Evolutionary conservation across 192 early-diverging fungal species (phyloP), one percentile per base, ranked within the genome.

Genomic region (Coemansia sp.): DNA sequence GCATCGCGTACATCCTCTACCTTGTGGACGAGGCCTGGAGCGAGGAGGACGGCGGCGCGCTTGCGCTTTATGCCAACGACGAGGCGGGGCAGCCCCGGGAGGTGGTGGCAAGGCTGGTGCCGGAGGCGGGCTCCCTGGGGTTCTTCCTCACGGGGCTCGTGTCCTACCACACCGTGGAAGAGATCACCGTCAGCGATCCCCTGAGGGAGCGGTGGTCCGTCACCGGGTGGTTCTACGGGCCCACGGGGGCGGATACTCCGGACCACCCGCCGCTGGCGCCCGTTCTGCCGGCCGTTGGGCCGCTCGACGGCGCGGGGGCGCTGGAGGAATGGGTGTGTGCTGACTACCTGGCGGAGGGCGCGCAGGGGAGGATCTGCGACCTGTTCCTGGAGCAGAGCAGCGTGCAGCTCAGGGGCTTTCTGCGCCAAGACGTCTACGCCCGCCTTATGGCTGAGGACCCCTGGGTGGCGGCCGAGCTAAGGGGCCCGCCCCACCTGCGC

Each of bases 1-100:
- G 84, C 45, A 87, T 92, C 29, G 90, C 90, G 2, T 92, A 90
- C 70, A 92, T 92, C 46, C 83, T 92, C 6, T 92, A 92, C 53
- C 69, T 92, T 53, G 88, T 89, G 17, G 87, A 89, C 44, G 83
- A 88, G 36, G 78, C 86, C 36, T 92, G 90, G 90, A 64, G 64
- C n/a, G 46, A 41, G n/a, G 83, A 74, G 45, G 87, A 92, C 29
- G 90, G 90, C 27, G 90, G 90, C 0, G 72, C 85, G 0, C 69
- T 92, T 54, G 88, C 88, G 21, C 69, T 92, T n/a, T 90, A 89
- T 65, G 77, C 46, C 16, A 87, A 78, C 39, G 76, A 87, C 48
- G 62, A 63, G 19, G 45, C 73, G 33, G 75, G 84, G n/a, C 73
- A 85, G 41, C 89, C 89, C 0, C 63, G 73, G 2, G 46, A 82